Evolutionary conservation across 2,329 filamentous ascomycete species (phyloP).

Genomic region (Fusarium xyrophilum): DNA sequence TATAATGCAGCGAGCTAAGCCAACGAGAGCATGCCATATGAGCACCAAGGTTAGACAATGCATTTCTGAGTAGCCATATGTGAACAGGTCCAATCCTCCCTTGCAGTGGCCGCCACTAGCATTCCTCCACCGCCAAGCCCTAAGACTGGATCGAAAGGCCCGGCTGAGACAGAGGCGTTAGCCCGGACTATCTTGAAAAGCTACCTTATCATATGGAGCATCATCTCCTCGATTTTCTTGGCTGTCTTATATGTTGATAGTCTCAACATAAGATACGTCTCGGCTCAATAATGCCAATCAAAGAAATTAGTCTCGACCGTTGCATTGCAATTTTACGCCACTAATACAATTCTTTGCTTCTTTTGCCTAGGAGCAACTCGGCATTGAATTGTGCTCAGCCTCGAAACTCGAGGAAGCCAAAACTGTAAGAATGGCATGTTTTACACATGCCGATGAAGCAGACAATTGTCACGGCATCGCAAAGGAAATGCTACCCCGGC

Average conservation of each 20-base stretch:
- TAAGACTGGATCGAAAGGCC: neutral
- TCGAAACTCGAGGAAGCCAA: neutral
- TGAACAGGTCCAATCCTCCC: neutral
- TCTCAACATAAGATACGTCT: neutral
- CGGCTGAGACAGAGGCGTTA: neutral
- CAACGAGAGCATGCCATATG: neutral
- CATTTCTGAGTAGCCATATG: neutral
- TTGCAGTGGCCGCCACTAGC: neutral
- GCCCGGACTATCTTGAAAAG: neutral
- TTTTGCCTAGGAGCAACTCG: accelerated
- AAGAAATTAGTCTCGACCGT: neutral
- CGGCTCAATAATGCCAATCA: no score
- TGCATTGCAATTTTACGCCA: neutral
- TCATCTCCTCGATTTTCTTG: neutral
- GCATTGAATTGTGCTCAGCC: neutral
- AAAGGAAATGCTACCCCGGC: neutral
- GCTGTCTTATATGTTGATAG: neutral
- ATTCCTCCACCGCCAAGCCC: neutral
- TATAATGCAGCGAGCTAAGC: neutral
- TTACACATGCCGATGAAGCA: conserved; percentile 2
- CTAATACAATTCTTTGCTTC: no score
- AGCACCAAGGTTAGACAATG: no score
- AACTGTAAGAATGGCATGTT: accelerated
- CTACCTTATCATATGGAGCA: neutral
- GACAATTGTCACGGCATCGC: neutral